These are phyloP conservation scores for Naematelia encephala DNA, from an alignment of 768 basidiomycete species.

Conservation along the genomic window DNA sequence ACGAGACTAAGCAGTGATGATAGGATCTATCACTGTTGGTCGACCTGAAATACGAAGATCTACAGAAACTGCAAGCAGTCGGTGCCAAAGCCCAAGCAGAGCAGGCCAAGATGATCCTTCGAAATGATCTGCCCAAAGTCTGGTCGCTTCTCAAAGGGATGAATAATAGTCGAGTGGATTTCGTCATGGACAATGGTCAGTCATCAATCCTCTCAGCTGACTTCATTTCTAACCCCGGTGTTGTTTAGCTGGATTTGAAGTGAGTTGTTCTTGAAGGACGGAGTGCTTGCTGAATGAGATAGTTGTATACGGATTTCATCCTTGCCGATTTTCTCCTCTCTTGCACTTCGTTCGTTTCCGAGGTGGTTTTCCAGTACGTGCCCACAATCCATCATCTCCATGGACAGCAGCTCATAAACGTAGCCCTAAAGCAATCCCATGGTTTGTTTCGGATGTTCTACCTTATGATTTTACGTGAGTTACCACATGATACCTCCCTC, in stretches of 20 bases:
- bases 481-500: too few species aligned
- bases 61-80: slow-evolving; percentile 75
- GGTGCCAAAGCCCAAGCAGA: slow-evolving; percentile 75
- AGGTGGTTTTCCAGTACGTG: slow-evolving; percentile 85
- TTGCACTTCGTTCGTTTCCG: slow-evolving; percentile 73
- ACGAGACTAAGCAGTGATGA: background rate
- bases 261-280: slow-evolving; percentile 40
- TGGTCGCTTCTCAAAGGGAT: slow-evolving; percentile 70
- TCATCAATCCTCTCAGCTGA: background rate
- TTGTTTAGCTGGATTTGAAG: slow-evolving; percentile 80
- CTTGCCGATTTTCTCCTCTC: slow-evolving; percentile 78
- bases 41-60: slow-evolving; percentile 75
- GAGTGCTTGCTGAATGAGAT: background rate
- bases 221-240: background rate
- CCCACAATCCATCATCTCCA: too few species aligned
- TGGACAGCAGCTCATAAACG: too few species aligned
- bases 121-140: slow-evolving; percentile 70
- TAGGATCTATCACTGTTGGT: slow-evolving; percentile 89
- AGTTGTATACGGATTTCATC: slow-evolving; percentile 91
- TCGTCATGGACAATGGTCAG: slow-evolving; percentile 86
- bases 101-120: slow-evolving; percentile 73
- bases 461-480: slow-evolving; percentile 69
- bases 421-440: slow-evolving; percentile 90
- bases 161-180: slow-evolving; percentile 63
- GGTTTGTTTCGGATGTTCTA: slow-evolving; percentile 95